These are phyloP conservation scores for Viola pubescens DNA, from an alignment of 441 rosid genomes.

Conservation along the genomic window DNA sequence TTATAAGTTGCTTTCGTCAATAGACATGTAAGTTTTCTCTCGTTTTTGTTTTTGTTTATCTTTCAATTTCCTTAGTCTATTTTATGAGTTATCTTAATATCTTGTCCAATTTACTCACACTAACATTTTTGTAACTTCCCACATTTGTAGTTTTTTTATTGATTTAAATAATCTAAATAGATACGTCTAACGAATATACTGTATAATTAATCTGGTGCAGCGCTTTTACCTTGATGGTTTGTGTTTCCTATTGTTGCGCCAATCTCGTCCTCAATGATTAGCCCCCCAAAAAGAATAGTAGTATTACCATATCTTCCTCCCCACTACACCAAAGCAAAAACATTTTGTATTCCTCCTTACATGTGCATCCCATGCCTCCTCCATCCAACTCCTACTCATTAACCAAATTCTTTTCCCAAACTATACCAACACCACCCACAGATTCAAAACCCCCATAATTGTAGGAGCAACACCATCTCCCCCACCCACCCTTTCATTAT, in stretches of 20 bases:
- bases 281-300: not conserved
- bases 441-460: not conserved
- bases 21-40: too few species aligned
- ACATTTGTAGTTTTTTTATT: too few species aligned
- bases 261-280: slow-evolving; percentile 20
- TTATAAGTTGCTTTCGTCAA: too few species aligned
- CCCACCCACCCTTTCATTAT: not conserved
- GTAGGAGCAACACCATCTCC: not conserved
- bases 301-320: slow-evolving; percentile 1
- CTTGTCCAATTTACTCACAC: too few species aligned
- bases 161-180: too few species aligned
- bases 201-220: not conserved
- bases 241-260: slow-evolving; percentile 25
- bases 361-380: slow-evolving; percentile 20
- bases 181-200: too few species aligned
- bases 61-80: too few species aligned
- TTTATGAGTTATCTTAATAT: too few species aligned
- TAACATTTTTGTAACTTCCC: too few species aligned
- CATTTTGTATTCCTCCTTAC: slow-evolving; percentile 11
- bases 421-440: not conserved
- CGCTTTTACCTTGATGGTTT: slow-evolving; percentile 5
- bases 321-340: slow-evolving; percentile 10
- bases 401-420: not conserved
- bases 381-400: not conserved
- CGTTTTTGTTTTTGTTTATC: too few species aligned